Conservation (phyloP, 2,329 filamentous ascomycete genomes). For the Sarocladium oryzae region DNA sequence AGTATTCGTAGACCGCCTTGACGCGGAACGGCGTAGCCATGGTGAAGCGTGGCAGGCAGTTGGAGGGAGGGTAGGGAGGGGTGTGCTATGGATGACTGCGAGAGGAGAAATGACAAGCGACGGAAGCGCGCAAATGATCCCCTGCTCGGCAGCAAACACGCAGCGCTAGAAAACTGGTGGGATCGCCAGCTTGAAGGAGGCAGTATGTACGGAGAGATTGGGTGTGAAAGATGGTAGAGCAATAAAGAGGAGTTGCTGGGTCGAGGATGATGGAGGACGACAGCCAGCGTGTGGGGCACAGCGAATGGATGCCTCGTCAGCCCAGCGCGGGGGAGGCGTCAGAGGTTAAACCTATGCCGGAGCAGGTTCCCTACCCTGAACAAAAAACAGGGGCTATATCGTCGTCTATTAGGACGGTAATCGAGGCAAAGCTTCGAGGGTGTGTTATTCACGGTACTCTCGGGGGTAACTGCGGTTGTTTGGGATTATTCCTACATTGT, state of each 20-base stretch:
- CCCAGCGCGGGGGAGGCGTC: conserved; percentile 7
- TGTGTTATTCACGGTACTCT: neutral
- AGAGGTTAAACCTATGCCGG: neutral
- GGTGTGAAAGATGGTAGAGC: neutral
- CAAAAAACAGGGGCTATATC: neutral
- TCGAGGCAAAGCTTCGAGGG: neutral
- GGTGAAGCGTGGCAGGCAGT: conserved; percentile 23
- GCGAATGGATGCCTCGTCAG: conserved; percentile 8
- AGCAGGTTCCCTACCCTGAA: neutral
- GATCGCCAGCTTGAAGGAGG: conserved; percentile 5
- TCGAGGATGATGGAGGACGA: conserved; percentile 1
- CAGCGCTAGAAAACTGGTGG: neutral
- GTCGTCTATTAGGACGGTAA: neutral
- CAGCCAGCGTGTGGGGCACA: conserved; percentile 1
- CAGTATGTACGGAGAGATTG: conserved; percentile 4
- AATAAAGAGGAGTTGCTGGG: neutral
- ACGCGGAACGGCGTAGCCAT: conserved; percentile 85
- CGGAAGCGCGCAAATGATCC: neutral
- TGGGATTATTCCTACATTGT: neutral
- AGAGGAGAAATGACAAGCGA: conserved; percentile 4
- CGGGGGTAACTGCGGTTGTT: neutral
- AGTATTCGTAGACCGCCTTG: conserved; percentile 92
- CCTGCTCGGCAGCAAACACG: conserved; percentile 5
- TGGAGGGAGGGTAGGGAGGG: conserved; percentile 1
- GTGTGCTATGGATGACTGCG: conserved; percentile 11